Base-by-base conservation (phyloP, 1,284 basidiomycete species). In the Tranzscheliella williamsii region DNA sequence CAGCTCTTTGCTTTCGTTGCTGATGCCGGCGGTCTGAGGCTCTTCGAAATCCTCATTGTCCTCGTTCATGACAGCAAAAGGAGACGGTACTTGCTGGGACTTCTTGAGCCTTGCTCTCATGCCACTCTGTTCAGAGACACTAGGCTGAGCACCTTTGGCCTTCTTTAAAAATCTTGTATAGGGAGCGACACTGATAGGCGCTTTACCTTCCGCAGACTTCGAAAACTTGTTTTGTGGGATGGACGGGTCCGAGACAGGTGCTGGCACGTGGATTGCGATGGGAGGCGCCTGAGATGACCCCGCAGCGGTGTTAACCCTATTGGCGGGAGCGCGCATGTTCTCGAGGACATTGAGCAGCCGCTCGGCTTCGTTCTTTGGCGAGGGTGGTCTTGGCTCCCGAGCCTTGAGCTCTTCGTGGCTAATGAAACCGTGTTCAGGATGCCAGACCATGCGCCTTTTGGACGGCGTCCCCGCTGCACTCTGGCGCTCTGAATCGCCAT, bases 341-440 rank as follows among this genome's bases (percentile, higher is more conserved):
- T 79, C 78, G 30, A 79, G 72, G 1, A 78, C 76, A 36, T 77
- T 71, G 26, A 79, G 56, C 12, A 79, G 72, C n/a, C 78, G 66
- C 46, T 79, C 78, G 2, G 78, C 78, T 44, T 79, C 78, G 48
- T 79, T 79, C 51, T 74, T 76, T 11, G 78, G 78, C 12, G 70
- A 47, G 2, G 78, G 71, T 15, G 60, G 51, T 24, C 45, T 61
- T 1, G 67, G 67, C 24, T 67, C 61, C 13, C 64, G 55, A 1
- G 70, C 64, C 24, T 61, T 62, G 38, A 70, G 62, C 44, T 72
- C 70, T 29, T 74, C 65, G 23, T 57, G 56, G 26, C 68, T 68
- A 32, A 75, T 52, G 44, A 75, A 75, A 17, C 73, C 73, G 30
- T 69, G 46, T 29, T 66, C 62, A 4, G 69, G 65, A 38, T 75